phyloP scores from a whole-genome alignment of 306 rosid species.

The Cucurbita argyrosperma region DNA sequence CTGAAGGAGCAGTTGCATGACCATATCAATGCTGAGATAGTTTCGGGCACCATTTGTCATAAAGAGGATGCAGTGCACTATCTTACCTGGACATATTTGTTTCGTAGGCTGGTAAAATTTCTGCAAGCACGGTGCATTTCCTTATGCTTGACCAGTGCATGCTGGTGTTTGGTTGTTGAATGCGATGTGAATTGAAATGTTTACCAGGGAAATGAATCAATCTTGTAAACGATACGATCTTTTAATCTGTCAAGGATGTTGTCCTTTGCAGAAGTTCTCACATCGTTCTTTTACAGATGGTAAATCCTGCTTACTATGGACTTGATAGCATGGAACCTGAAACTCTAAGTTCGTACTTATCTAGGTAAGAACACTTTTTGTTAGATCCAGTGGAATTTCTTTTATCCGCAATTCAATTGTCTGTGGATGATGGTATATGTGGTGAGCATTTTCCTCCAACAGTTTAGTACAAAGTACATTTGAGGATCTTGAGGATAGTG shows the following conservation, averaged over 20 bases:
- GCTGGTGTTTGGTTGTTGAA: background rate
- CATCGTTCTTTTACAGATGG: slow-evolving; percentile 35
- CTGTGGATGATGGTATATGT: background rate
- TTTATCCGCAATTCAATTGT: background rate
- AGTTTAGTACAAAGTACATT: slow-evolving; percentile 71
- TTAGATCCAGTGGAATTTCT: background rate
- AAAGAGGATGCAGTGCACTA: slow-evolving; percentile 93
- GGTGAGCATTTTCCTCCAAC: slow-evolving; percentile 18
- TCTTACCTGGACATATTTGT: slow-evolving; percentile 93
- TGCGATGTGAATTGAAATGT: background rate
- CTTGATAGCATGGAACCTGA: slow-evolving; percentile 64
- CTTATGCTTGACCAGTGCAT: background rate
- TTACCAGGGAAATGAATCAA: background rate
- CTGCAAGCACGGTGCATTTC: background rate
- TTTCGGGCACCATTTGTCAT: slow-evolving; percentile 86
- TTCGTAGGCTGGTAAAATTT: slow-evolving; percentile 79
- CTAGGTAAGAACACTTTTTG: slow-evolving; percentile 46
- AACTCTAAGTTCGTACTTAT: slow-evolving; percentile 55
- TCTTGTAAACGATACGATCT: background rate
- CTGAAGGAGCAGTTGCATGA: slow-evolving; percentile 74
- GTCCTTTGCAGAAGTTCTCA: background rate
- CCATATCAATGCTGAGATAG: slow-evolving; percentile 86
- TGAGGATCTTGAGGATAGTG: slow-evolving; percentile 97
- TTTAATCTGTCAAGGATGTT: background rate
- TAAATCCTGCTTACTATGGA: slow-evolving; percentile 93